Base-by-base conservation (phyloP, 1,284 basidiomycete genomes). In the Ceratobasidium sp. region DNA sequence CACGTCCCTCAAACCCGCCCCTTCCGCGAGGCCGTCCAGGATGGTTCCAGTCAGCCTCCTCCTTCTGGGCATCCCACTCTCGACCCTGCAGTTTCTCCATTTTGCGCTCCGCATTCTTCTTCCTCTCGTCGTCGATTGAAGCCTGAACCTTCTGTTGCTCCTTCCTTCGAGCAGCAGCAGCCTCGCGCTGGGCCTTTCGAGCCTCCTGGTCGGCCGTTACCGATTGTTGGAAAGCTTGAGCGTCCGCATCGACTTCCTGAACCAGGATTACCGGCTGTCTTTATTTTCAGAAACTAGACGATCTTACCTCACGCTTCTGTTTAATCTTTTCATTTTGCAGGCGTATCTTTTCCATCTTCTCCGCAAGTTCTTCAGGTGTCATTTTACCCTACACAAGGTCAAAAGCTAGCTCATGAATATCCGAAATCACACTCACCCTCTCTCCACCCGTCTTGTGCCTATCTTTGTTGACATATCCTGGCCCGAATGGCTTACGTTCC, bases 31-130 rank as follows among this genome's bases (percentile, higher is more conserved):
- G 53, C 41, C 39, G 34, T 28, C 53, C 53, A 69, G 39, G 39
- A 16, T 69, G 65, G 32, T 74, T 53, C 83, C 83, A 83, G 26
- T 84, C 83, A 32, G 79, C 80, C 26, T 82, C 77, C 26, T 85
- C 83, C 78, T 93, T 93, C n/a, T 87, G 88, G 32, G 89, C 88
- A 78, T 93, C 91, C 91, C 91, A 93, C 80, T 93, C 92, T n/a
- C 91, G 85, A 73, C 81, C 87, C 76, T 87, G 86, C 12, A 87
- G 83, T 80, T 89, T 91, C n/a, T 90, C 89, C 85, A 93, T 83
- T 82, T 93, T 93, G 50, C 89, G 83, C 76, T 86, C 86, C 73
- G 91, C 91, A 76, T 90, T 92, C 80, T 90, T 84, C 78, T 87
- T 90, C 73, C 87, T 86, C 70, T 80, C 84, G 53, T 86, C 83